phyloP scores from a whole-genome alignment of 768 basidiomycete genomes.

The Russula griseocarnosa region DNA sequence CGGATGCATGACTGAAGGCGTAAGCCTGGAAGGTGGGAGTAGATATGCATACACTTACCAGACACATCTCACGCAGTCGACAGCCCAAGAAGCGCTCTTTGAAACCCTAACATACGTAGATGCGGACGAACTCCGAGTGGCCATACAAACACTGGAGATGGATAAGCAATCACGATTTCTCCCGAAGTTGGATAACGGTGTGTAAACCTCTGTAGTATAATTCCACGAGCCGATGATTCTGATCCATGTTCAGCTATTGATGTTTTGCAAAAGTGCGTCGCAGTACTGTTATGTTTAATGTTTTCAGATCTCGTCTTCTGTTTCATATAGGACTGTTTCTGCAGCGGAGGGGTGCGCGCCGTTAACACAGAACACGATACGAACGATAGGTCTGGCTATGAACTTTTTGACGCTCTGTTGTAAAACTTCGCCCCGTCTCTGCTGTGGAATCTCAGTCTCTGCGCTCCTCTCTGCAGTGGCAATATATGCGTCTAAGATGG shows the following conservation, averaged over 20 bases:
- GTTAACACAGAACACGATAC: not conserved
- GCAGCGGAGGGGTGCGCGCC: not conserved
- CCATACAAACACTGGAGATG: slow-evolving; percentile 9
- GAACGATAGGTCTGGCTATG: slow-evolving; percentile 11
- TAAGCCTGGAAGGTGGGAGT: slow-evolving; percentile 8
- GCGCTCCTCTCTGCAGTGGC: slow-evolving; percentile 7
- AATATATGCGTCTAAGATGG: not conserved
- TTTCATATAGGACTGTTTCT: not conserved
- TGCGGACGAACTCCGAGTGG: slow-evolving; percentile 4
- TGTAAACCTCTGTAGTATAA: not conserved
- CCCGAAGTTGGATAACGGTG: slow-evolving; percentile 7
- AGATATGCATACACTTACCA: no score
- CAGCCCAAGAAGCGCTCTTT: slow-evolving; percentile 16
- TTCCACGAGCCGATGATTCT: not conserved
- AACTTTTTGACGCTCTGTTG: slow-evolving; percentile 20
- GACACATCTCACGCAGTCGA: not conserved
- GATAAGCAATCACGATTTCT: slow-evolving; percentile 17
- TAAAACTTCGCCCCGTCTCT: not conserved
- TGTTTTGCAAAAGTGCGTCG: slow-evolving; percentile 10
- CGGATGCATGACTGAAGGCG: not conserved
- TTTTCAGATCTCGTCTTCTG: not conserved
- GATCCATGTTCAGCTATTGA: slow-evolving; percentile 9
- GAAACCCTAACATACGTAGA: slow-evolving; percentile 11
- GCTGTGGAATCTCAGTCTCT: not conserved
- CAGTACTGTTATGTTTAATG: not conserved